Evolutionary conservation across 441 rosid genomes (phyloP), one percentile per base, ranked within the genome.

Genomic region (Gossypium trilobum): DNA sequence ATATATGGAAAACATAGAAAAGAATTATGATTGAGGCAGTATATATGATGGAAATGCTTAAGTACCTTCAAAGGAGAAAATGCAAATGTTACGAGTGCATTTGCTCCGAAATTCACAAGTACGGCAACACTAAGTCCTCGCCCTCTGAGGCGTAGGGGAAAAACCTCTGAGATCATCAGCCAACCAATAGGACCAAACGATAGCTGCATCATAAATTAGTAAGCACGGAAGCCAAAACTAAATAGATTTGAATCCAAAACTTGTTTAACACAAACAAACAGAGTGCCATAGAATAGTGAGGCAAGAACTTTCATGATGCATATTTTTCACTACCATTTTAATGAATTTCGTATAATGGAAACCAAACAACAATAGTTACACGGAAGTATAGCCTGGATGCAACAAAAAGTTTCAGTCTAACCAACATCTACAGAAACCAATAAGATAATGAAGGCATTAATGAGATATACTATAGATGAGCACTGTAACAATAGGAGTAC

Each of bases 111-210:
- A 73, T 95, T 95, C 68, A 95, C 88, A n/a, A 95, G 93, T 80
- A 95, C 98, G 0, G 99, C 98, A 64, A 95, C 33, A 74, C 98
- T 74, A 67, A 91, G 96, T 79, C 93, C 98, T 79, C 89, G 80
- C 57, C 99, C 98, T 82, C 98, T 86, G 73, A 87, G 71, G 46
- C 90, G 88, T 46, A 95, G 78, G 7, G 98, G 99, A 46, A 92
- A 92, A 63, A 95, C 27, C 89, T 95, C 98, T 0, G 99, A 92
- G 73, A 95, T 90, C 99, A 95, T 91, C 81, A 92, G 86, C 99
- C 99, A 95, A 74, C 99, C 91, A 68, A 95, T 91, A 29, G 99
- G 99, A 31, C 99, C 99, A 89, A 95, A 95, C 7, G 99, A 95
- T 74, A 95, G 54, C 99, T 95, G 90, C 89, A 83, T 77, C 74